Evolutionary conservation across 2,329 filamentous ascomycete genomes (phyloP).

Genomic region (Colletotrichum ledebouriae): DNA sequence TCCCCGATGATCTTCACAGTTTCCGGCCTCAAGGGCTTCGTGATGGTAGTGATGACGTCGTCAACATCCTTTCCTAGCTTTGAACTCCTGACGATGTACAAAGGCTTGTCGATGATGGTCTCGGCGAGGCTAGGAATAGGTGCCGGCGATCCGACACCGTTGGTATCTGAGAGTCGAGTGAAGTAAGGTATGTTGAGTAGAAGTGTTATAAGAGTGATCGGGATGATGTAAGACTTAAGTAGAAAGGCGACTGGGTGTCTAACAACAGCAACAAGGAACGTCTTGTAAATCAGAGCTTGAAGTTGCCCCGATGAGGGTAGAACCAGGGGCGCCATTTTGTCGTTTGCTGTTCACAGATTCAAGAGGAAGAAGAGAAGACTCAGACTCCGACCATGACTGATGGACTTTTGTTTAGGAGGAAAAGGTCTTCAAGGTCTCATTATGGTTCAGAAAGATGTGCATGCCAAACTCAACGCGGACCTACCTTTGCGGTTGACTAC

Average conservation of each 20-base stretch:
- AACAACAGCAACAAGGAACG: conserved; percentile 2
- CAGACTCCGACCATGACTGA: too few relatives aligned
- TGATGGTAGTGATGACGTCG: conserved; percentile 2
- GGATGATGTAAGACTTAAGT: not conserved
- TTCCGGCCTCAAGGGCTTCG: not conserved
- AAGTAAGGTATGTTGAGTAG: conserved; percentile 10
- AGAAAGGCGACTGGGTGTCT: not conserved
- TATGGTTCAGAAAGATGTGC: too few relatives aligned
- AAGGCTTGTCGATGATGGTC: conserved; percentile 43
- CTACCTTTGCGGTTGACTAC: too few relatives aligned
- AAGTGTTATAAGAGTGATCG: not conserved
- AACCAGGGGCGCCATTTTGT: not conserved
- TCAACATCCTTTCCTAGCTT: conserved; percentile 10
- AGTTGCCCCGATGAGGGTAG: not conserved
- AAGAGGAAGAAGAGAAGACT: not conserved
- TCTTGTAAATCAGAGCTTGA: not conserved
- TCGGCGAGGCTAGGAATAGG: conserved; percentile 2
- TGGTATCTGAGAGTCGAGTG: not conserved
- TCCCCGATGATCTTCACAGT: conserved; percentile 35
- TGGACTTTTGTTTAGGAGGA: too few relatives aligned
- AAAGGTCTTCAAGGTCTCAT: too few relatives aligned
- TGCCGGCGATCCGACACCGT: not conserved
- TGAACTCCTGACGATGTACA: conserved; percentile 41
- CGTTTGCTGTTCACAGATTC: not conserved
- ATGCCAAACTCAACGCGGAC: too few relatives aligned